Base-by-base conservation (phyloP, 2,329 filamentous ascomycete genomes). In the Trichoderma citrinoviride region DNA sequence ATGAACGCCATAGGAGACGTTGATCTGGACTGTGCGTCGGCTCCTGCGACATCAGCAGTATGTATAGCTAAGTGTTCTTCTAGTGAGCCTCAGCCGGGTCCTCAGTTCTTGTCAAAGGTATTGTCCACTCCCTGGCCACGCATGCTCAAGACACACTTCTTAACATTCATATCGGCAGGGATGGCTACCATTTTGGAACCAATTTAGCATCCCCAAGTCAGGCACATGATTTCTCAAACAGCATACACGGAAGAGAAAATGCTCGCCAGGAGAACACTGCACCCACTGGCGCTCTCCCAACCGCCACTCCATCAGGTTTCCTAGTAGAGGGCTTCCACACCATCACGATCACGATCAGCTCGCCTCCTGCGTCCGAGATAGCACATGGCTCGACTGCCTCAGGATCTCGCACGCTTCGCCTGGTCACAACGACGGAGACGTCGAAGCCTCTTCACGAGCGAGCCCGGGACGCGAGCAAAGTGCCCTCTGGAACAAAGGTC, bases 41-140 rank as follows among this genome's bases (percentile, higher is more conserved):
- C 33, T 21, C 27, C 25, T 2, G 10, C 19, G 12, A 50, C 23
- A 7, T n/a, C 2, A 14, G 2, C 7, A 17, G 19, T 17, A 10
- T 7, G 5, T n/a, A 47, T 17, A 47, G 33, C 43, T 58, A 47
- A 58, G 15, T 49, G 8, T 49, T 50, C 23, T 52, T 54, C 21
- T 56, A 85, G 83, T 83, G 54, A 83, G 78, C 69, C 79, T 85
- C 60, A 80, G 83, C 68, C 75, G 76, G 70, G 75, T 85, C 65
- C 83, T 85, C 73, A 82, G 80, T 69, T 73, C 75, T 62, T 86
- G 83, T 64, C 76, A 81, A 70, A 80, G 79, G 83, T 85, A 74
- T 73, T 78, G 25, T 61, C 55, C 23, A 44, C 68, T 4, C 19
- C 33, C 29, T 29, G 41, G n/a, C 54, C 29, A n/a, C 33, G 5